phyloP scores from a whole-genome alignment of 2,329 filamentous ascomycete species.

The Fusarium abutilonis region DNA sequence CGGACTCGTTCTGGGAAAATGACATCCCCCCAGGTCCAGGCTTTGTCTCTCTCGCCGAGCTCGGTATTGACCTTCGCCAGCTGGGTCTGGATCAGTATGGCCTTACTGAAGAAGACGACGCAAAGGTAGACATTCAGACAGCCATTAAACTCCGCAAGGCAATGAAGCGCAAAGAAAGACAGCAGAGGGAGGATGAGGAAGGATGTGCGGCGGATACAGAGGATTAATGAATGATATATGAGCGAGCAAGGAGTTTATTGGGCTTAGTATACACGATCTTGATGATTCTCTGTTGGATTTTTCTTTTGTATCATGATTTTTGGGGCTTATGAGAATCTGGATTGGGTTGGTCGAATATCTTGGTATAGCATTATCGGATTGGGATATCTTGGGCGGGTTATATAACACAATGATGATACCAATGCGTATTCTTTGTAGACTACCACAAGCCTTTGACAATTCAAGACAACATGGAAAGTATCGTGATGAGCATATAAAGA shows the following conservation, averaged over 20 bases:
- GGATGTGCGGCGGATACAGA: constrained; percentile 36
- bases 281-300: constrained; percentile 1
- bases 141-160: constrained; percentile 38
- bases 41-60: constrained; percentile 30
- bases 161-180: constrained; percentile 27
- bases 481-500: background rate
- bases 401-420: constrained; percentile 18
- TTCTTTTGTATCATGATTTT: constrained; percentile 25
- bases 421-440: background rate
- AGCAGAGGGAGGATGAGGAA: constrained; percentile 25
- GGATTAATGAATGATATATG: constrained; percentile 32
- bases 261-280: background rate
- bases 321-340: background rate
- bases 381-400: constrained; percentile 1
- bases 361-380: constrained; percentile 1
- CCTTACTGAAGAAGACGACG: constrained; percentile 37
- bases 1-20: constrained; percentile 35
- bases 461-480: too few species aligned
- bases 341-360: background rate
- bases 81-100: constrained; percentile 38
- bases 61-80: constrained; percentile 29
- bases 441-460: too few species aligned
- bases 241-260: constrained; percentile 27
- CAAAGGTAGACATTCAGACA: constrained; percentile 39
- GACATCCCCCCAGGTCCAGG: constrained; percentile 24